Evolutionary conservation across 257 asterid genomes (phyloP).

Genomic region (Solanum stenotomum): DNA sequence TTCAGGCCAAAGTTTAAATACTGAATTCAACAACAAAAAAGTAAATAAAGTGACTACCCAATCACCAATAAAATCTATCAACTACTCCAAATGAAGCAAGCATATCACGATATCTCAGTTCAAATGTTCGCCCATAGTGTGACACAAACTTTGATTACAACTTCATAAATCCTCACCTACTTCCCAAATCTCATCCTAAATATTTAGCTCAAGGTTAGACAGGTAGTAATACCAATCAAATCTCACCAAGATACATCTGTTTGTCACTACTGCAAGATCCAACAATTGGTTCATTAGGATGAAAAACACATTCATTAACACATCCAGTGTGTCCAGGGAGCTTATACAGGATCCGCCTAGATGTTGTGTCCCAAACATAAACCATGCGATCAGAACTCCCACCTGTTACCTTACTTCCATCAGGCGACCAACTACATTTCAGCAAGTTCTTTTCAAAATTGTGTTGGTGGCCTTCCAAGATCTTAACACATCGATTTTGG

Average conservation of each 20-base stretch:
- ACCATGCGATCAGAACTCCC: slow-evolving; percentile 98
- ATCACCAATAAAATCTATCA: neutral
- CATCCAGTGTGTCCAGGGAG: slow-evolving; percentile 96
- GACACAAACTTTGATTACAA: neutral
- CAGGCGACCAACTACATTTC: slow-evolving; percentile 97
- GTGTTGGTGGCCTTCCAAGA: slow-evolving; percentile 93
- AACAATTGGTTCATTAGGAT: slow-evolving; percentile 73
- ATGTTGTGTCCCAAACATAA: slow-evolving; percentile 88
- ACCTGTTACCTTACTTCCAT: slow-evolving; percentile 93
- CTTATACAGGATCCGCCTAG: slow-evolving; percentile 77
- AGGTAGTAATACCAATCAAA: slow-evolving; percentile 18
- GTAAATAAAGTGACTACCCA: neutral
- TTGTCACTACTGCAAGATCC: slow-evolving; percentile 98
- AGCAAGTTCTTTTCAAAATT: slow-evolving; percentile 91
- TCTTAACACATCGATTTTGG: slow-evolving; percentile 90
- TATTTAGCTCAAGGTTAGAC: neutral
- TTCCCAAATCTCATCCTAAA: neutral
- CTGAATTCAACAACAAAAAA: neutral
- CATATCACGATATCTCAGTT: neutral
- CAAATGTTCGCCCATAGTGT: neutral
- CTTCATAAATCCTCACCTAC: neutral
- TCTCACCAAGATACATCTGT: slow-evolving; percentile 90
- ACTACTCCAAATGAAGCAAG: neutral
- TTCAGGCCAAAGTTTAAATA: neutral
- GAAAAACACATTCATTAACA: slow-evolving; percentile 81